Evolutionary conservation across 192 early-diverging fungal genomes (phyloP).

Genomic region (Linnemannia schmuckeri): DNA sequence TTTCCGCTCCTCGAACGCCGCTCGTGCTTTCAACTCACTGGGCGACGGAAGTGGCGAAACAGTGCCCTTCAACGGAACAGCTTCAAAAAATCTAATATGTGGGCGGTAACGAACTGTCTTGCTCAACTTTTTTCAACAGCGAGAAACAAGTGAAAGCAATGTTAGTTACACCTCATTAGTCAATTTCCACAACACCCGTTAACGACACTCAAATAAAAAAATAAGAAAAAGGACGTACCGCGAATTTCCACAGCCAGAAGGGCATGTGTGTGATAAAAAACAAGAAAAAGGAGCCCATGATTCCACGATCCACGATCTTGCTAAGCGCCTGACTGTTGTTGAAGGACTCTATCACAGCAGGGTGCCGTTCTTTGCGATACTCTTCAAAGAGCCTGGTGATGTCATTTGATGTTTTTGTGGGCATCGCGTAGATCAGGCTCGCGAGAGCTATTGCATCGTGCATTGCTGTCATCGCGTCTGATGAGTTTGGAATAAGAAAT

Average conservation of each 20-base stretch:
- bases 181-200: too few relatives aligned
- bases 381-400: conserved; percentile 7
- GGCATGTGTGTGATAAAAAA: background rate
- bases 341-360: conserved; percentile 7
- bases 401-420: background rate
- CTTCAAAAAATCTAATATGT: background rate
- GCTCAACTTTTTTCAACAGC: background rate
- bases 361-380: conserved; percentile 10
- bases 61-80: background rate
- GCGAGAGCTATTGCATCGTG: conserved; percentile 11
- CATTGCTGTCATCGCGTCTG: conserved; percentile 2
- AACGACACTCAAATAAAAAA: too few relatives aligned
- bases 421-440: conserved; percentile 6
- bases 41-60: background rate
- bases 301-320: background rate
- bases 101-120: background rate
- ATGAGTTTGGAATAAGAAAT: background rate
- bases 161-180: background rate
- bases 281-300: background rate
- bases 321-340: background rate
- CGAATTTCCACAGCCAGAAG: background rate
- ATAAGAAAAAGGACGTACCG: too few relatives aligned
- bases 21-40: background rate
- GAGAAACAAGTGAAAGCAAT: background rate
- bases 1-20: background rate